These are phyloP conservation scores for Lagenidium sp. DNA, from an alignment of 352 stramenopile species.

Conservation along the genomic window DNA sequence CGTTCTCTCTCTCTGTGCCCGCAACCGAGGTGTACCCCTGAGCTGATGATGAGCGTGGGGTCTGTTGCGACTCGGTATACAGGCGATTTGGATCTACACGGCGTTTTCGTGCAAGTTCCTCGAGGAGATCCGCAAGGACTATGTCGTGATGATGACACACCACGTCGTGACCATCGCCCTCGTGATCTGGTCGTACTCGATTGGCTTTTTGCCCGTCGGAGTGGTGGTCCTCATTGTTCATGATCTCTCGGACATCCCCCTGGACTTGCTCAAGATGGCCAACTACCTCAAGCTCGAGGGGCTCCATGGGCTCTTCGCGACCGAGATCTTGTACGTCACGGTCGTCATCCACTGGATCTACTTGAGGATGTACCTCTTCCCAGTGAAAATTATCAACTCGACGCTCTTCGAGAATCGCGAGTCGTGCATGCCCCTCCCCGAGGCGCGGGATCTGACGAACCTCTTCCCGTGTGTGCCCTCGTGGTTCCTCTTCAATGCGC, in stretches of 20 bases:
- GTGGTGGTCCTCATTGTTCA: conserved; percentile 81
- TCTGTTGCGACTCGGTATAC: too few species aligned
- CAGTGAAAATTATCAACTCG: conserved; percentile 72
- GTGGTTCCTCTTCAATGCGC: conserved; percentile 77
- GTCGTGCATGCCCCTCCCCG: conserved; percentile 56
- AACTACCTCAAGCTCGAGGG: conserved; percentile 88
- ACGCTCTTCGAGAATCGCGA: conserved; percentile 65
- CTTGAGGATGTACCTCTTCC: conserved; percentile 83
- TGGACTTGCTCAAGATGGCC: conserved; percentile 86
- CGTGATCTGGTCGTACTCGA: conserved; percentile 74
- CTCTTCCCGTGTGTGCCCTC: conserved; percentile 66
- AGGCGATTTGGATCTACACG: conserved; percentile 87
- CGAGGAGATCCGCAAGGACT: conserved; percentile 85
- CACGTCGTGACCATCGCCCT: conserved; percentile 83
- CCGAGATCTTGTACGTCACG: conserved; percentile 64
- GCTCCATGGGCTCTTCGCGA: conserved; percentile 49
- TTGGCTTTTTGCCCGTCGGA: conserved; percentile 76
- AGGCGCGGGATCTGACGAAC: conserved; percentile 62
- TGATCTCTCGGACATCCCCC: conserved; percentile 82
- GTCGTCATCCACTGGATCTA: conserved; percentile 70
- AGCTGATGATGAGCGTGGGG: too few species aligned
- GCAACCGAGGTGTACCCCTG: too few species aligned
- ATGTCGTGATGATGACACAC: conserved; percentile 88
- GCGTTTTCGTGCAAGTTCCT: conserved; percentile 87
- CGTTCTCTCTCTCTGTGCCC: too few species aligned